These are phyloP conservation scores for Aspergillus sp. DNA, from an alignment of 2,329 filamentous ascomycete species.

Conservation along the genomic window DNA sequence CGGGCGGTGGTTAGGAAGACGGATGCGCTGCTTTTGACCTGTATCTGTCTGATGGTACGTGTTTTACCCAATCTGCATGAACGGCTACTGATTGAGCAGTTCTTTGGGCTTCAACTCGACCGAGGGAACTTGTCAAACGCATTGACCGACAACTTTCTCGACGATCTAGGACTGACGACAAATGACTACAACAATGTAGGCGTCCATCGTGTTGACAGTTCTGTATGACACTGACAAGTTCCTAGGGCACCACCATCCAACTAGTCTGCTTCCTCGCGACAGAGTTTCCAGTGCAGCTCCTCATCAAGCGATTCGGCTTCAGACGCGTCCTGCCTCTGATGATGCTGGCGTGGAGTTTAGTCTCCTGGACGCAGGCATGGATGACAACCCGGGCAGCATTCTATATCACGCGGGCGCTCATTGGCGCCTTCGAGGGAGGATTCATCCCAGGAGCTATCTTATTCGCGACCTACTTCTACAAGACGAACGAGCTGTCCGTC, in stretches of 20 bases:
- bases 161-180: constrained; percentile 31
- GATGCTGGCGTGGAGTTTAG: constrained; percentile 47
- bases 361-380: constrained; percentile 35
- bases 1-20: constrained; percentile 47
- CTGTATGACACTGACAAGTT: neutral
- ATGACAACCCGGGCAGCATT: constrained; percentile 33
- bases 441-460: constrained; percentile 38
- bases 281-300: constrained; percentile 46
- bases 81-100: constrained; percentile 13
- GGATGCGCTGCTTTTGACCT: constrained; percentile 17
- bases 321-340: constrained; percentile 46
- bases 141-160: constrained; percentile 36
- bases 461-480: constrained; percentile 44
- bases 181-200: constrained; percentile 39
- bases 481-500: constrained; percentile 39
- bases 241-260: constrained; percentile 23
- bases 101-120: constrained; percentile 33
- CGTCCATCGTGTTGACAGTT: neutral
- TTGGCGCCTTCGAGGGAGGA: constrained; percentile 41
- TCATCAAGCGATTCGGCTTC: constrained; percentile 47
- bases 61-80: neutral
- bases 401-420: constrained; percentile 37
- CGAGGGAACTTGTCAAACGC: constrained; percentile 35
- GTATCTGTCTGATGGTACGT: constrained; percentile 24
- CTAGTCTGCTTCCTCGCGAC: constrained; percentile 28